Evolutionary conservation across 495 filamentous ascomycete genomes (phyloP), one percentile per base, ranked within the genome.

Genomic region (Aspergillus leporis): DNA sequence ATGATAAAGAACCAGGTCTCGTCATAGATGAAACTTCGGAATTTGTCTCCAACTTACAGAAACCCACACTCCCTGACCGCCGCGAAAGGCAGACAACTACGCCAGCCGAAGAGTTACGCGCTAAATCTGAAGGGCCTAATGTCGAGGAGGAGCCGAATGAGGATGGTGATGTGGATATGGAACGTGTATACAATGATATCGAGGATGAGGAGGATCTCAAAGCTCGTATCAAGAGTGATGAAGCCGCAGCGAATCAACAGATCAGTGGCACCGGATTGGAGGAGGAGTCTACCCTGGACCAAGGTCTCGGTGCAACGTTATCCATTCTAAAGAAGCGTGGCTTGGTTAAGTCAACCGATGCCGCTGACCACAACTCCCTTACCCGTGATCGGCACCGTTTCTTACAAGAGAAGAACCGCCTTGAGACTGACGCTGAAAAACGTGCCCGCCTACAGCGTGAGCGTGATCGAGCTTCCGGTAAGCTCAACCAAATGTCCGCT

Each of bases 11-110:
- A 25, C 83, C 82, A 16, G 93, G 93, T 30, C 78, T 97, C 12
- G 81, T 98, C 14, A 91, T 98, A 56, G 92, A 97, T 62, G 93
- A 98, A 68, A 97, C 93, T 14, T 89, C 91, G 4, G 92, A 96
- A 61, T 98, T 98, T 68, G 90, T 98, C 25, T 87, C 91, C 19
- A 90, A 91, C 62, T 72, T 98, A 53, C 85, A 88, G 63, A 87
- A 85, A 61, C 83, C 81, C 12, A 76, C 75, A n/a, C 74, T 82
- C n/a, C 85, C 85, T n/a, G 87, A 90, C 61, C 82, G 79, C 31
- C 67, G 70, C 58, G 67, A 78, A 79, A 78, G 68, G 68, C 65
- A 66, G 73, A 58, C 74, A 60, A 62, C 82, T 66, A 70, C 74
- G 69, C 65, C 71, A 3, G 55, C 62, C 25, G 73, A 65, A 49